A percentile compares a stretch with the other conserved stretches of the same genome.
Evolutionary conservation across 495 filamentous ascomycete species (phyloP).

Genomic region (Penicillium herquei): DNA sequence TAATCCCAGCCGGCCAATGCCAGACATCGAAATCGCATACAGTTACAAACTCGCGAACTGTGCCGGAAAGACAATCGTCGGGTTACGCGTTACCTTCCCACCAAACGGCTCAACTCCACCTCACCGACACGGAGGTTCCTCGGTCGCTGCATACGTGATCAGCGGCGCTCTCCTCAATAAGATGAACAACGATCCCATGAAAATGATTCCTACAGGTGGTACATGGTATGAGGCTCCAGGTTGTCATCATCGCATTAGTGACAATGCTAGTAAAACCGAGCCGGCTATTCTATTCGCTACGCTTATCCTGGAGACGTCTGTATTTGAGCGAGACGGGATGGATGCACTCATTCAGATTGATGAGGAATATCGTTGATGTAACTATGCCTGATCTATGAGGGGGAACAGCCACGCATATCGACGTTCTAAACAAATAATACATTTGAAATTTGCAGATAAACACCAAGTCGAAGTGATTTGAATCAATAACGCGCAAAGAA

Average conservation of each 20-base stretch:
- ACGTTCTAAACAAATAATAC: too few species aligned
- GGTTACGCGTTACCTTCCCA: slow-evolving; percentile 30
- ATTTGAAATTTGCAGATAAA: too few species aligned
- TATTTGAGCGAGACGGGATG: slow-evolving; percentile 28
- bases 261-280: slow-evolving; percentile 37
- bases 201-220: slow-evolving; percentile 22
- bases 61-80: slow-evolving; percentile 35
- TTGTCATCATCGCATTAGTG: slow-evolving; percentile 43
- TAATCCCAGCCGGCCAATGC: slow-evolving; percentile 24
- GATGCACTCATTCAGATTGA: slow-evolving; percentile 30
- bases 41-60: slow-evolving; percentile 31
- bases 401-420: too few species aligned
- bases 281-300: slow-evolving; percentile 28
- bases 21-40: slow-evolving; percentile 25
- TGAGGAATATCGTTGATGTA: slow-evolving; percentile 21
- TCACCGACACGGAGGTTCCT: slow-evolving; percentile 38
- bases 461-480: too few species aligned
- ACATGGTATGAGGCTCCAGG: slow-evolving; percentile 44
- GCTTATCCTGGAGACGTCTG: slow-evolving; percentile 34
- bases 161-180: slow-evolving; percentile 34
- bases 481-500: too few species aligned
- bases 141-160: slow-evolving; percentile 33
- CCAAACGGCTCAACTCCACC: slow-evolving; percentile 42
- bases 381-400: too few species aligned
- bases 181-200: slow-evolving; percentile 42